phyloP scores from a whole-genome alignment of 2,329 filamentous ascomycete genomes.

The Rutstroemia sp. region DNA sequence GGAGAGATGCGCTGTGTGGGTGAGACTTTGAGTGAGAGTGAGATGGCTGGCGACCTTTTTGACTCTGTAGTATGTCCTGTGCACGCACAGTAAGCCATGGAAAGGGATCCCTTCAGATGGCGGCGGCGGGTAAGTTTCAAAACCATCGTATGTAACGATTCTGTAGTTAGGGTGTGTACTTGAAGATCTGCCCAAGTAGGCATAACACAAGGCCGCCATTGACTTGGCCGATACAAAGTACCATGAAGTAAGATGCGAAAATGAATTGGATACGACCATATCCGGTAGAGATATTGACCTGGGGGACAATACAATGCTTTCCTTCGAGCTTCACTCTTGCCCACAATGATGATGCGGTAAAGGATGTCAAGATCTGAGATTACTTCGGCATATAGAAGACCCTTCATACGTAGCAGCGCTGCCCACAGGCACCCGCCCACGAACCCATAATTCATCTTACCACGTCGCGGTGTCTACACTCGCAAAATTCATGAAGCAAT shows the following conservation, averaged over 20 bases:
- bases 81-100: neutral
- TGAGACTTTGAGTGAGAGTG: neutral
- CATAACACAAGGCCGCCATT: neutral
- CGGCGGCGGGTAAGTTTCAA: neutral
- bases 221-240: neutral
- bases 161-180: neutral
- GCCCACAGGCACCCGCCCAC: neutral
- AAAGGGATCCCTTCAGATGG: neutral
- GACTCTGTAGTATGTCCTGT: neutral
- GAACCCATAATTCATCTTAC: neutral
- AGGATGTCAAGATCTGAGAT: no score
- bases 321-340: no score
- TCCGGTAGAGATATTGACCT: neutral
- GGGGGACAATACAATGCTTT: no score
- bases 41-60: neutral
- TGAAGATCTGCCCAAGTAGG: neutral
- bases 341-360: no score
- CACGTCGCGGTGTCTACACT: conserved; percentile 2
- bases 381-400: neutral
- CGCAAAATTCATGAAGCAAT: neutral
- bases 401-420: neutral
- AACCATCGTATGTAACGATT: neutral
- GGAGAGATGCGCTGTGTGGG: neutral
- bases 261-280: neutral
- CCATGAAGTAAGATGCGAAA: neutral